These are phyloP conservation scores for Thielaviopsis musarum DNA, from an alignment of 2,329 filamentous ascomycete species.

Conservation along the genomic window DNA sequence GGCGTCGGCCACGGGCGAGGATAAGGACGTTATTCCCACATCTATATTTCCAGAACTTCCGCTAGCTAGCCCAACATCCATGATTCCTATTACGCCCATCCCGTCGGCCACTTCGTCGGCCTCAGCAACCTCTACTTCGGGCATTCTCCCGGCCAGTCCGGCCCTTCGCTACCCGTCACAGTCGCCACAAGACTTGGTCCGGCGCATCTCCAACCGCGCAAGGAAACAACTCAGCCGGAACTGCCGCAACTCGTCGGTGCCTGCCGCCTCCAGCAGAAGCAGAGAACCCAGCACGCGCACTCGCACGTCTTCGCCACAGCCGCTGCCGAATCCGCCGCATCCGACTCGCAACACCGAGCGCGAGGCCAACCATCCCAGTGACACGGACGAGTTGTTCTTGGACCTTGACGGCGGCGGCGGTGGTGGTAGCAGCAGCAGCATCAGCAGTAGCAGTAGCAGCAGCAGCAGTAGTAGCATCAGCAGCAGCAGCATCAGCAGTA, in stretches of 20 bases:
- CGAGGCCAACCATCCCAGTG: conserved; percentile 30
- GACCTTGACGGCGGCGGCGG: conserved; percentile 21
- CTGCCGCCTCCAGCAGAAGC: conserved; percentile 62
- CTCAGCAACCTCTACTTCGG: conserved; percentile 13
- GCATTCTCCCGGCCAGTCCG: too few relatives aligned
- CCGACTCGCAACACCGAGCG: conserved; percentile 40
- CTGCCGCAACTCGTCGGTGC: conserved; percentile 54
- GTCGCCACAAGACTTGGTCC: conserved; percentile 45
- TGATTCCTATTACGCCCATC: too few relatives aligned
- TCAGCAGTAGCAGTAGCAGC: too few relatives aligned
- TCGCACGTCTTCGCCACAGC: conserved; percentile 73
- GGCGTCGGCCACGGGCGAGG: not conserved
- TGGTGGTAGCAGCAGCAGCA: too few relatives aligned
- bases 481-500: too few relatives aligned
- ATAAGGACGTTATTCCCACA: not conserved
- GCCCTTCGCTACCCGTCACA: too few relatives aligned
- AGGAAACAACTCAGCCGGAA: conserved; percentile 47
- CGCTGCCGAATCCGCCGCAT: conserved; percentile 29
- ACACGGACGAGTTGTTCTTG: conserved; percentile 29
- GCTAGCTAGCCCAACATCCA: too few relatives aligned
- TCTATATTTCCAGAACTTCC: not conserved
- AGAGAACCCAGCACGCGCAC: conserved; percentile 79
- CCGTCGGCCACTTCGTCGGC: too few relatives aligned
- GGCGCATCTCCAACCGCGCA: conserved; percentile 69
- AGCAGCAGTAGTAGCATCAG: too few relatives aligned